Base-by-base conservation (phyloP, 192 early-diverging fungal species). In the Umbelopsis vinacea region DNA sequence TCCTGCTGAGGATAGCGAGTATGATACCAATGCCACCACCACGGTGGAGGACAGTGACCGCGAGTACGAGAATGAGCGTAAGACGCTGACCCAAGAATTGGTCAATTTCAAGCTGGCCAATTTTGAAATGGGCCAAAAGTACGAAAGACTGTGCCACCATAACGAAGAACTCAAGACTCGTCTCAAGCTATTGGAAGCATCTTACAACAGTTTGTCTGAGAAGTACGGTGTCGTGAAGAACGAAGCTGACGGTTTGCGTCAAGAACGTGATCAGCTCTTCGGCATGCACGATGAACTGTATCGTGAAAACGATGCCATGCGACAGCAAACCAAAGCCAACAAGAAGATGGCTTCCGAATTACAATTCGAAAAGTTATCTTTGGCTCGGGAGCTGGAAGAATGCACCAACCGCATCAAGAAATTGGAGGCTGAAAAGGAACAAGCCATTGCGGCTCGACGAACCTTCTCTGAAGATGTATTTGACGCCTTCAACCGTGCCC, bases 111-210 rank as follows among this genome's bases (percentile, higher is more conserved):
- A 83, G 47, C 21, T 76, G 24, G 79, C 77, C 24, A 83, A 83
- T 29, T 81, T 76, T 71, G 81, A 80, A 55, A 74, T 83, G 73
- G 70, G 76, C 8, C 75, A 80, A 46, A 76, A 83, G 40, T 73
- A 77, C 55, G 73, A 79, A 70, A 38, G 53, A n/a, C 46, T 82
- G 21, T 80, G 79, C 40, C 68, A 76, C 47, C 52, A 66, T 15
- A 53, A 80, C 48, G 71, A 74, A 38, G 69, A 73, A 21, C 46
- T 76, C 22, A 71, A 76, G 22, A 57, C 67, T 10, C 68, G 46
- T 14, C 46, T 83, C 9, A 46, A 73, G 22, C 48, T 63, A 14
- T 38, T 75, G 7, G 48, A 74, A 24, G 66, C 80, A 4, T 52
- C 47, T 26, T 74, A 85, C 45, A 47, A 50, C 17, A 40, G 46